Evolutionary conservation across 2,329 filamentous ascomycete genomes (phyloP), one percentile per base, ranked within the genome.

Genomic region (Neonectria faginata): DNA sequence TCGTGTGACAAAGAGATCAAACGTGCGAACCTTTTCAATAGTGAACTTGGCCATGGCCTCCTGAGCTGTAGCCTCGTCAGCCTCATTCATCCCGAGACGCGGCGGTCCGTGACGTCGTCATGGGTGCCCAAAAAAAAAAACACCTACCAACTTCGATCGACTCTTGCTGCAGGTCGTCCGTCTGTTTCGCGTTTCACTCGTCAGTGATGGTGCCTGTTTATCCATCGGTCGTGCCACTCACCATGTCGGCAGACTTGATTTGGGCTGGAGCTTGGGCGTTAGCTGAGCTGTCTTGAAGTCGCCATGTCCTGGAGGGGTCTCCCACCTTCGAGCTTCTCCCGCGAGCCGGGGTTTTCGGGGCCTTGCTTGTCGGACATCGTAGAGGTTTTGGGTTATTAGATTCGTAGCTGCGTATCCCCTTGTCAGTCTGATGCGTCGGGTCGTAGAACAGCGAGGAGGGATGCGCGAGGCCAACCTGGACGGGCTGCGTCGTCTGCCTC

Each of bases 201-300:
- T 82, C 70, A 80, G 79, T 69, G 45, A 57, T 65, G 57, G 60
- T 63, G 57, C 65, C 51, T 52, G 41, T 42, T 18, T 60, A 42
- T 59, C 60, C 44, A n/a, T 62, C 64, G 57, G 57, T 48, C 42
- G 48, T 57, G 29, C 61, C 61, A 52, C 84, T 80, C 86, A 98
- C 96, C 96, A 99, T 99, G 79, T 99, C 96, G 64, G 93, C 95
- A 73, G 94, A 97, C 86, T 99, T 99, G 82, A 99, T 91, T 83
- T 97, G 94, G 68, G 93, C 96, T 99, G 76, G 70, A 74, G 70
- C 64, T 70, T 66, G 59, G 16, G 10, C n/a, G 53, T 65, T 65
- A 65, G 63, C 55, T 41, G 33, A 44, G 29, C 31, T 51, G 36
- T 52, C 53, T 42, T 12, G 16, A 31, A 29, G 33, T 39, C 44